Conservation (phyloP, 495 filamentous ascomycete species). For the Trichoderma erinaceum region DNA sequence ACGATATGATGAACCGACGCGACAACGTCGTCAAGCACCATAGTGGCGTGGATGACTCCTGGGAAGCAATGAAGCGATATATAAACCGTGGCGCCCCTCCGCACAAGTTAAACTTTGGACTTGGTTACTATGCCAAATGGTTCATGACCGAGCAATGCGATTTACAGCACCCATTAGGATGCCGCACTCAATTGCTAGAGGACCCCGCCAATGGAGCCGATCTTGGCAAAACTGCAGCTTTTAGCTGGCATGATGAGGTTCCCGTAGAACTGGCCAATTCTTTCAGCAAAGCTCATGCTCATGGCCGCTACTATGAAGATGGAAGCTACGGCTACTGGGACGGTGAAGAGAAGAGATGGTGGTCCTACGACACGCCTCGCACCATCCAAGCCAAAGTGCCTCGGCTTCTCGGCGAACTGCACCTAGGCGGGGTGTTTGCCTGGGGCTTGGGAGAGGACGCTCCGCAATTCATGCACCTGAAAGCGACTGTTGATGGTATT, state of each 20-base stretch:
- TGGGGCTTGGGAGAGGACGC: conserved; percentile 73
- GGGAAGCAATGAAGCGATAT: conserved; percentile 55
- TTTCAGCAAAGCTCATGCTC: conserved; percentile 43
- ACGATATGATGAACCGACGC: conserved; percentile 73
- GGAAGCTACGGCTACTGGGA: conserved; percentile 67
- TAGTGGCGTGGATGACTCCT: conserved; percentile 50
- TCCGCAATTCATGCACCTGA: conserved; percentile 30
- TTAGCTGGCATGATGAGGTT: conserved; percentile 54
- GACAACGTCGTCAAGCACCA: conserved; percentile 63
- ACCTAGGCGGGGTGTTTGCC: conserved; percentile 63
- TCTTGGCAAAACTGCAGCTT: conserved; percentile 53
- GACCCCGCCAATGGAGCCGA: conserved; percentile 59
- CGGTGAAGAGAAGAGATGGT: conserved; percentile 52
- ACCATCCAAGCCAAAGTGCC: conserved; percentile 59
- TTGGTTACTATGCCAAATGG: conserved; percentile 71
- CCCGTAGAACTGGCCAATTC: conserved; percentile 41
- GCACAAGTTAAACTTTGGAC: conserved; percentile 61
- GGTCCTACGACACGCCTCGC: conserved; percentile 67
- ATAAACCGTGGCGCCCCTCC: conserved; percentile 49
- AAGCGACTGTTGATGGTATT: not conserved
- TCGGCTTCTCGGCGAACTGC: conserved; percentile 50
- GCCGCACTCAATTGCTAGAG: conserved; percentile 56
- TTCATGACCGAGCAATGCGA: conserved; percentile 53
- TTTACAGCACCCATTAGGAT: conserved; percentile 46
- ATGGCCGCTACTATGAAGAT: conserved; percentile 52